Evolutionary conservation across 331 rosid species (phyloP).

Genomic region (Ulmus americana): DNA sequence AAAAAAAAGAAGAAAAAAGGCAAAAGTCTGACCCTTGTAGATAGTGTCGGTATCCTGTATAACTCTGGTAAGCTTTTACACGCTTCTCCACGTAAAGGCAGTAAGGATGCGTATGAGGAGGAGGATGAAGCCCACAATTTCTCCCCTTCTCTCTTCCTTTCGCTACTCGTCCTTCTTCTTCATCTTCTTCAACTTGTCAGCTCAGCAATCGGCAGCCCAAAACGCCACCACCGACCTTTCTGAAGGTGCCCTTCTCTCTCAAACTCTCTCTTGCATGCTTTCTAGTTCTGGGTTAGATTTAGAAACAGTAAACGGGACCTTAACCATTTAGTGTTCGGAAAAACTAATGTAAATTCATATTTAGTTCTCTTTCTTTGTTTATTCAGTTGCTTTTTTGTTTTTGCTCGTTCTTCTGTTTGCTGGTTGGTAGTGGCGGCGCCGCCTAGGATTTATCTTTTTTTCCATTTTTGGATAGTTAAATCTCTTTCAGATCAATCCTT

Average conservation of each 20-base stretch:
- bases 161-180: background rate
- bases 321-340: background rate
- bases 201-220: conserved; percentile 8
- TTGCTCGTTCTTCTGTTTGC: background rate
- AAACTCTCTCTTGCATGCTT: background rate
- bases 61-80: too few relatives aligned
- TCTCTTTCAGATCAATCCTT: background rate
- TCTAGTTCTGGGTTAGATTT: background rate
- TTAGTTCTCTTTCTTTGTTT: background rate
- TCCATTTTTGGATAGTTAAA: background rate
- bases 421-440: too few relatives aligned
- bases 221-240: conserved; percentile 15
- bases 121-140: too few relatives aligned
- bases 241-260: conserved; percentile 1
- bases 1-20: too few relatives aligned
- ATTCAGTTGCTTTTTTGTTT: background rate
- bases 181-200: background rate
- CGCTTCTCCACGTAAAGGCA: too few relatives aligned
- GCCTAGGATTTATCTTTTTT: background rate
- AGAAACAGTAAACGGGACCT: too few relatives aligned
- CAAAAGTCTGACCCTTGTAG: too few relatives aligned
- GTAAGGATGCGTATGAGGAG: too few relatives aligned
- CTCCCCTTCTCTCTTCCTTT: background rate
- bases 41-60: too few relatives aligned
- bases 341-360: background rate